Evolutionary conservation across 345 rosid species (phyloP), one percentile per base, ranked within the genome.

Genomic region (Clarkia xantiana): DNA sequence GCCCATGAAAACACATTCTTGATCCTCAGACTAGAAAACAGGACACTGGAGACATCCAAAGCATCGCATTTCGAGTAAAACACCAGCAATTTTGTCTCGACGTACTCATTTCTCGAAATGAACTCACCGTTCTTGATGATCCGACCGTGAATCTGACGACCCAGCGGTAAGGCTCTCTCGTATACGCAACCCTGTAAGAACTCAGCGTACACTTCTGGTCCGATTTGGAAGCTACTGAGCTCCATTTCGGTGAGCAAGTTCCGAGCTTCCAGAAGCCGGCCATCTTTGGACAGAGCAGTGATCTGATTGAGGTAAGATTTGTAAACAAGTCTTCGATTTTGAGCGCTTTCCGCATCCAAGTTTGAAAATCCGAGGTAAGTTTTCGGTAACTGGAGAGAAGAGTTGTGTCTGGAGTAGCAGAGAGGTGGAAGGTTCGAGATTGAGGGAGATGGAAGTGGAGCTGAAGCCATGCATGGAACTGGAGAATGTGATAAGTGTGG

Each of bases 1-100:
- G 94, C 94, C 91, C 96, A 88, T 11, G 94, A 79, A 52, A 79
- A 87, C 55, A 72, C 82, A 58, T 77, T 88, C 16, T 65, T 59
- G 19, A 67, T 56, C 60, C 66, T 63, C 59, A 77, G 49, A 49
- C 67, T 70, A n/a, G 54, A 18, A 62, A 84, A 81, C 47, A 76
- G 62, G 42, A 5, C 11, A 55, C 59, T 62, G 10, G 91, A 73
- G 42, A 53, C 59, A 16, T 77, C 82, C 5, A 63, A 54, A 61
- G 59, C 67, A 52, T 66, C 77, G 39, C 91, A 81, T 49, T 77
- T 84, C 8, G 90, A 71, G 55, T 81, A 79, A 52, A 81, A 79
- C 43, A 77, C 66, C n/a, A 87, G 57, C 18, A 84, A 36, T 53
- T 84, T 87, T 1, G 96, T 77, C 59, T 72, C 86, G 14, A 79